phyloP scores from a whole-genome alignment of 2,329 filamentous ascomycete species.

The Epichloe coenophiala region DNA sequence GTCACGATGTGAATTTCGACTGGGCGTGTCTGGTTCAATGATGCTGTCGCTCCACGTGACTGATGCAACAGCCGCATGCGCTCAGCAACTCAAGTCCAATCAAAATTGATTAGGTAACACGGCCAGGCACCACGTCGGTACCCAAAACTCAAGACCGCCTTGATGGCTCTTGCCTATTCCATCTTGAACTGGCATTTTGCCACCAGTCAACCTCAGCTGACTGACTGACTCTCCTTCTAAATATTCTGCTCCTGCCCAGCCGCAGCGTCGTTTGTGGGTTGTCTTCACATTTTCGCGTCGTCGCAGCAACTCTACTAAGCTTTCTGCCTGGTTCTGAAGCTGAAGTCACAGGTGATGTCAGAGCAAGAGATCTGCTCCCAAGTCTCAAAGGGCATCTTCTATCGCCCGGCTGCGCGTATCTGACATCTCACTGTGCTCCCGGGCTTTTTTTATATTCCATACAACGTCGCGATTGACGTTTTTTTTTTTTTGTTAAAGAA shows the following conservation, averaged over 20 bases:
- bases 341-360: background rate
- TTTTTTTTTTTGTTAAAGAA: background rate
- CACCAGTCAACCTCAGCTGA: conserved; percentile 1
- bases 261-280: background rate
- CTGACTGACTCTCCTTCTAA: background rate
- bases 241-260: background rate
- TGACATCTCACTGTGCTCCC: background rate
- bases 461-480: background rate
- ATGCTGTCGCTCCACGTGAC: background rate
- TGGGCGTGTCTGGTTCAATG: background rate
- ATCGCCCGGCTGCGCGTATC: background rate
- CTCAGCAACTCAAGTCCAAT: conserved; percentile 1
- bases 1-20: background rate
- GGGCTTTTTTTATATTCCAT: background rate
- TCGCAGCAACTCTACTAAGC: background rate
- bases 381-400: background rate
- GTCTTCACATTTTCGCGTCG: background rate
- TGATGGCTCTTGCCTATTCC: background rate
- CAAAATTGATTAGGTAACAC: conserved; percentile 4
- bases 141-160: conserved; percentile 4
- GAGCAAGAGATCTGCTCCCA: background rate
- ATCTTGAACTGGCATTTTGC: conserved; percentile 4
- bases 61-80: background rate
- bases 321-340: background rate
- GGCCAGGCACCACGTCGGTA: conserved; percentile 5